Base-by-base conservation (phyloP, 768 basidiomycete species). In the Rhizopogon rudus region DNA sequence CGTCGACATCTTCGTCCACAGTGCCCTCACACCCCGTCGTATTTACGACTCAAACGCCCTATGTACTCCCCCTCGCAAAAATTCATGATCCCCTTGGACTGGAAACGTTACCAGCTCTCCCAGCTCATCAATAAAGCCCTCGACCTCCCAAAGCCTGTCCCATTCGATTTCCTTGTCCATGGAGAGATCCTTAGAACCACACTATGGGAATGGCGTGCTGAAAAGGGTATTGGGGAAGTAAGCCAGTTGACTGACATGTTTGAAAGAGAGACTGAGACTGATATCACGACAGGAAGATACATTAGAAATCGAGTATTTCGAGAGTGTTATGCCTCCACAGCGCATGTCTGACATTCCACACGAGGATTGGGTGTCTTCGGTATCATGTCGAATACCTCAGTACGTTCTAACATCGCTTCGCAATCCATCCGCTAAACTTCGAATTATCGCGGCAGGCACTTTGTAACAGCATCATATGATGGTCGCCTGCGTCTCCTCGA, bases 111-210 rank as follows among this genome's bases (percentile, higher is more conserved):
- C 70, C 96, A 98, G 63, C 87, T 99, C 33, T 98, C 95, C 1
- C 93, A 98, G 57, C 86, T 98, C 42, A 85, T 99, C 56, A 99
- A 99, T 75, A 97, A 97, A 66, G 91, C 95, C 1, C 76, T 98
- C 28, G 79, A 81, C 25, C 81, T 88, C 16, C 68, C 79, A 0
- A 82, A 82, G 53, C 84, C 90, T 0, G 76, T 96, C 3, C 95
- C 94, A 0, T 98, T 98, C 67, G 95, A 99, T 70, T 98, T 98
- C 69, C 71, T 99, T 44, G 76, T 97, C 41, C 77, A 81, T 44
- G 92, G 93, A n/a, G 83, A 90, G 65, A 80, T 98, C 12, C 69
- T 98, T 3, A 75, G 88, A 44, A 77, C 80, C 0, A 84, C 77
- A 28, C 67, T 99, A 28, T 83, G 77, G 12, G 86, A 86, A 61